These are phyloP conservation scores for Suillus alpinus DNA, from an alignment of 768 basidiomycete genomes.

Conservation along the genomic window DNA sequence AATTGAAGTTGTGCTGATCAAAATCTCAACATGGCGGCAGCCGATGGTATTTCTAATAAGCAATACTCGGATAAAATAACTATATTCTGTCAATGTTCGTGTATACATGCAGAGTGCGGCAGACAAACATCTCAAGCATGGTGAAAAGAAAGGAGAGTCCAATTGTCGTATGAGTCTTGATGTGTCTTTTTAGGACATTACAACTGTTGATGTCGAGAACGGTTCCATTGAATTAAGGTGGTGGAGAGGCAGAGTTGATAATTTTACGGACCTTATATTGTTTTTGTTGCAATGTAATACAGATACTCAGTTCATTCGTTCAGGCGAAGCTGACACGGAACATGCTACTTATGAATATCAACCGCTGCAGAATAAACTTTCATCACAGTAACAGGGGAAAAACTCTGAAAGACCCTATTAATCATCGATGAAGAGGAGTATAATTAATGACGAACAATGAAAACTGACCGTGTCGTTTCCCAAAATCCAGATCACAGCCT, in stretches of 20 bases:
- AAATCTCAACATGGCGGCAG: too few relatives aligned
- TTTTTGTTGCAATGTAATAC: conserved; percentile 25
- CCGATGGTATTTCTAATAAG: background rate
- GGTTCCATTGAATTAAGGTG: conserved; percentile 8
- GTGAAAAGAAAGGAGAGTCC: background rate
- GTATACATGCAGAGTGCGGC: conserved; percentile 14
- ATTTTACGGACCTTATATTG: conserved; percentile 11
- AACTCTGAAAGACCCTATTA: too few relatives aligned
- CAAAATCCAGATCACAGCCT: too few relatives aligned
- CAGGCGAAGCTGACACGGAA: conserved; percentile 24
- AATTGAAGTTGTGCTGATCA: background rate
- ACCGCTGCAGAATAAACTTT: too few relatives aligned
- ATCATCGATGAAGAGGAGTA: too few relatives aligned
- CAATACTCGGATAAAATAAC: conserved; percentile 8
- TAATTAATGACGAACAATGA: too few relatives aligned
- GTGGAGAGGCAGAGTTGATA: conserved; percentile 12
- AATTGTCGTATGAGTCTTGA: conserved; percentile 6
- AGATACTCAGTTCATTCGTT: conserved; percentile 32
- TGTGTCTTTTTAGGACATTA: background rate
- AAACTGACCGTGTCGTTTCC: too few relatives aligned
- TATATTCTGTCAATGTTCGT: conserved; percentile 13
- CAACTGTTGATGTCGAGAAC: conserved; percentile 7
- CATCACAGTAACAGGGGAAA: too few relatives aligned
- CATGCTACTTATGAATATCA: too few relatives aligned
- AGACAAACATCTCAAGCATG: conserved; percentile 9